phyloP scores from a whole-genome alignment of 192 early-diverging fungal genomes.

The Dissophora globulifera region DNA sequence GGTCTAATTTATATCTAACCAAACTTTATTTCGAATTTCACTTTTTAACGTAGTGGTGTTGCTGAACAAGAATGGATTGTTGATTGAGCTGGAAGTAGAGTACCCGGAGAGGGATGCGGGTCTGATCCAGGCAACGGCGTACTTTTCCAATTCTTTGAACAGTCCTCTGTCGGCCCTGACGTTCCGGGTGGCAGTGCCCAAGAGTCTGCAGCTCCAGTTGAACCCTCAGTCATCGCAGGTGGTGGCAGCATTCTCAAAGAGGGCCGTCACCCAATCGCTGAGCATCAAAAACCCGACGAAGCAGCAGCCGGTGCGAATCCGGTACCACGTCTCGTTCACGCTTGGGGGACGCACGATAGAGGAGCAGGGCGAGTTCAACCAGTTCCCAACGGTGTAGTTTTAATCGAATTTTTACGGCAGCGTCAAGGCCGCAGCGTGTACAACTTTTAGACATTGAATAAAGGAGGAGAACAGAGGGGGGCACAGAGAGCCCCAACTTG shows the following conservation, averaged over 20 bases:
- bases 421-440: no score
- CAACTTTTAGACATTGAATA: no score
- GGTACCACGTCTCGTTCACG: slow-evolving; percentile 61
- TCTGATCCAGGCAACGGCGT: slow-evolving; percentile 46
- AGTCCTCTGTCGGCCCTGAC: slow-evolving; percentile 56
- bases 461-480: no score
- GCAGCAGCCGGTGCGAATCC: slow-evolving; percentile 56
- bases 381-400: slow-evolving; percentile 27
- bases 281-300: slow-evolving; percentile 57
- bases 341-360: slow-evolving; percentile 61
- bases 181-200: slow-evolving; percentile 60
- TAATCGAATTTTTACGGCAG: not conserved
- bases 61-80: slow-evolving; percentile 60
- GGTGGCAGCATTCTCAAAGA: slow-evolving; percentile 48
- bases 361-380: slow-evolving; percentile 56
- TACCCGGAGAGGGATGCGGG: slow-evolving; percentile 12
- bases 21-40: no score
- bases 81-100: slow-evolving; percentile 48
- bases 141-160: slow-evolving; percentile 57
- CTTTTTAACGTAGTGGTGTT: slow-evolving; percentile 37
- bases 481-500: no score
- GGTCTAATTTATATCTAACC: no score
- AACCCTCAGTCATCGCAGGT: slow-evolving; percentile 56
- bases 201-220: slow-evolving; percentile 61
- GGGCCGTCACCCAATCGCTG: slow-evolving; percentile 53